Conservation (phyloP, 2,329 filamentous ascomycete genomes). For the Pestalotiopsis sp. region DNA sequence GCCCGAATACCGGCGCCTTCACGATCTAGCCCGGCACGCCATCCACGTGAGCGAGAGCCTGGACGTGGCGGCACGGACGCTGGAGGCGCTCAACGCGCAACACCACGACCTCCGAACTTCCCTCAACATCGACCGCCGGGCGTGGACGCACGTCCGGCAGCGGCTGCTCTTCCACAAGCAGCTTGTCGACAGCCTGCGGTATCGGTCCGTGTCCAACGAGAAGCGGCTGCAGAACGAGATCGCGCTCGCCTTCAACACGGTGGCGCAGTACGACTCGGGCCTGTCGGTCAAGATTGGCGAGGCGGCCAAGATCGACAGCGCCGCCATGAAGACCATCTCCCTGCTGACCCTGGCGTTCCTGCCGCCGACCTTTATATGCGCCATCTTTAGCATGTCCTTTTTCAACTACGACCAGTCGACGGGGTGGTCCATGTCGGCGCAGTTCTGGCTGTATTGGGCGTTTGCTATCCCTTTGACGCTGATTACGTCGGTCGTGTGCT, state of each 20-base stretch:
- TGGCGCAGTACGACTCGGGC: slow-evolving; percentile 43
- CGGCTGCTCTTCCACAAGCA: slow-evolving; percentile 36
- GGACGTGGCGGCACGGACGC: slow-evolving; percentile 34
- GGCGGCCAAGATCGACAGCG: slow-evolving; percentile 47
- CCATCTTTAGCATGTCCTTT: slow-evolving; percentile 51
- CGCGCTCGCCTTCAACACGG: slow-evolving; percentile 51
- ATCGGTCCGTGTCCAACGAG: slow-evolving; percentile 41
- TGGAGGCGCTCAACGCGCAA: slow-evolving; percentile 34
- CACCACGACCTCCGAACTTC: slow-evolving; percentile 23
- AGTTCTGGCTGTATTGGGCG: slow-evolving; percentile 36
- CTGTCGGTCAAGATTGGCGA: slow-evolving; percentile 42
- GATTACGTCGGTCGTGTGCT: slow-evolving; percentile 13
- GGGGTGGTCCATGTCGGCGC: slow-evolving; percentile 27
- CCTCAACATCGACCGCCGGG: background rate
- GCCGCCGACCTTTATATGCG: slow-evolving; percentile 53
- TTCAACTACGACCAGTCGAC: slow-evolving; percentile 34
- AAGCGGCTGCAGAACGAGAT: slow-evolving; percentile 58
- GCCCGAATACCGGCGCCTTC: slow-evolving; percentile 38
- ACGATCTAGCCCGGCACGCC: slow-evolving; percentile 46
- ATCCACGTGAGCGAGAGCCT: slow-evolving; percentile 49
- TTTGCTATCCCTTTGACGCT: slow-evolving; percentile 28
- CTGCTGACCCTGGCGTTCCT: slow-evolving; percentile 52
- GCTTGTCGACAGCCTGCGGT: slow-evolving; percentile 36
- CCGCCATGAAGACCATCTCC: slow-evolving; percentile 54
- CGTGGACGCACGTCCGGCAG: slow-evolving; percentile 27